Evolutionary conservation across 169 alveolate genomes (phyloP).

Genomic region (Eimeria necatrix): DNA sequence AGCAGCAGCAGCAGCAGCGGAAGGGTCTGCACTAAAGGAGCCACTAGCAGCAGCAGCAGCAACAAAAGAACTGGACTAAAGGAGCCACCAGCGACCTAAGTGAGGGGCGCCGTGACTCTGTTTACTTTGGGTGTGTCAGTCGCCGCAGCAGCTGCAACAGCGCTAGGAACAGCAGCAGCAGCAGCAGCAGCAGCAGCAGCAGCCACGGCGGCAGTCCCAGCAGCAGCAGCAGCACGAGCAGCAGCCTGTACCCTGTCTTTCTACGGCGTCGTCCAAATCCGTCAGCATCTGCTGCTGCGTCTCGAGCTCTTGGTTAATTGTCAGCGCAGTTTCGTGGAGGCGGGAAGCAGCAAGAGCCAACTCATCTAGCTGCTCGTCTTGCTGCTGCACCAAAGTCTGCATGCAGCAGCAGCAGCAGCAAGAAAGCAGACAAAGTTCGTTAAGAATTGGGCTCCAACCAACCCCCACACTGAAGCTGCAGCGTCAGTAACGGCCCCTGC

Average conservation of each 20-base stretch:
- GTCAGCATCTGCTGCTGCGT: slow-evolving; percentile 83
- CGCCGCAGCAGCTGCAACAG: slow-evolving; percentile 2
- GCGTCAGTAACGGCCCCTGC: background rate
- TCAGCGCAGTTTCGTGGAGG: slow-evolving; percentile 84
- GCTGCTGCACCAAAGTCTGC: slow-evolving; percentile 81
- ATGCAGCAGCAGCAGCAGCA: background rate
- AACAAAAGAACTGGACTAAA: background rate
- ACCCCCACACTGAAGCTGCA: background rate
- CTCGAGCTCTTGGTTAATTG: slow-evolving; percentile 85
- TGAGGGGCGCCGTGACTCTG: too few species aligned
- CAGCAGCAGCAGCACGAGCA: background rate
- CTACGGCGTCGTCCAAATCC: slow-evolving; percentile 63
- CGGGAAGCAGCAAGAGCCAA: slow-evolving; percentile 85
- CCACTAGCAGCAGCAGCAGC: slow-evolving; percentile 1
- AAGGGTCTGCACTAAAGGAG: background rate
- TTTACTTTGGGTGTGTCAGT: background rate
- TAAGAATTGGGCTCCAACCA: background rate
- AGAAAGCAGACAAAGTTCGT: background rate
- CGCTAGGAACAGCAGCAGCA: background rate
- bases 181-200: slow-evolving; percentile 1
- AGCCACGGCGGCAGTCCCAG: background rate
- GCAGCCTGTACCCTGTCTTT: background rate
- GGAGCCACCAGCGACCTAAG: background rate
- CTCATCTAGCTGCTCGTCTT: slow-evolving; percentile 86
- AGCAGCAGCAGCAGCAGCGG: slow-evolving; percentile 6